These are phyloP conservation scores for Sporisorium graminicola DNA, from an alignment of 1,284 basidiomycete species.

Conservation along the genomic window DNA sequence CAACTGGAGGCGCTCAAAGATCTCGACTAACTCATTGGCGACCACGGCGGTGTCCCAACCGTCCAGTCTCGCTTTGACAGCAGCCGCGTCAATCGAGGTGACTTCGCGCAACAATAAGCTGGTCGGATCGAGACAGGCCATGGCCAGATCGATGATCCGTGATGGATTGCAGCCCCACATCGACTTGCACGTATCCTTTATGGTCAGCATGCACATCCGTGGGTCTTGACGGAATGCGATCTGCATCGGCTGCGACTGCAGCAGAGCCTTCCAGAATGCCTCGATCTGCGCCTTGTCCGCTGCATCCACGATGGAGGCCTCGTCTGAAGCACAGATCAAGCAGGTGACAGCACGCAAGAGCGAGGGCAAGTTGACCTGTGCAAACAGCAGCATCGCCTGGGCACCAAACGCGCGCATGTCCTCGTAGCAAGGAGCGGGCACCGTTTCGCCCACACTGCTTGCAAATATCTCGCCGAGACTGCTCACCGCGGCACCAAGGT, in stretches of 20 bases:
- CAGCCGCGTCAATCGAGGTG: conserved; percentile 20
- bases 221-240: conserved; percentile 40
- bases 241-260: conserved; percentile 40
- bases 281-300: conserved; percentile 27
- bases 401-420: conserved; percentile 36
- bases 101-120: conserved; percentile 40
- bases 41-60: conserved; percentile 41
- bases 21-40: conserved; percentile 46
- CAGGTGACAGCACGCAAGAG: conserved; percentile 21
- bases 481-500: conserved; percentile 16
- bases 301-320: conserved; percentile 10
- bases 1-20: conserved; percentile 45
- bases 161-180: conserved; percentile 45
- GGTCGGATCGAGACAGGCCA: conserved; percentile 32
- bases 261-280: conserved; percentile 26
- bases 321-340: conserved; percentile 34
- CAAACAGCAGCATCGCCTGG: conserved; percentile 38
- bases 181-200: conserved; percentile 39
- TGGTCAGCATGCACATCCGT: conserved; percentile 20
- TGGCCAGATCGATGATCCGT: conserved; percentile 27
- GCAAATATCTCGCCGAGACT: conserved; percentile 32
- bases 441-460: conserved; percentile 18
- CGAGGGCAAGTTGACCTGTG: conserved; percentile 26
- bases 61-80: conserved; percentile 32
- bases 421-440: conserved; percentile 11